Percentiles rank a stretch among this genome's conserved stretches.
These are phyloP conservation scores for Ophiostoma piceae DNA, from an alignment of 2,329 filamentous ascomycete genomes.

Conservation along the genomic window DNA sequence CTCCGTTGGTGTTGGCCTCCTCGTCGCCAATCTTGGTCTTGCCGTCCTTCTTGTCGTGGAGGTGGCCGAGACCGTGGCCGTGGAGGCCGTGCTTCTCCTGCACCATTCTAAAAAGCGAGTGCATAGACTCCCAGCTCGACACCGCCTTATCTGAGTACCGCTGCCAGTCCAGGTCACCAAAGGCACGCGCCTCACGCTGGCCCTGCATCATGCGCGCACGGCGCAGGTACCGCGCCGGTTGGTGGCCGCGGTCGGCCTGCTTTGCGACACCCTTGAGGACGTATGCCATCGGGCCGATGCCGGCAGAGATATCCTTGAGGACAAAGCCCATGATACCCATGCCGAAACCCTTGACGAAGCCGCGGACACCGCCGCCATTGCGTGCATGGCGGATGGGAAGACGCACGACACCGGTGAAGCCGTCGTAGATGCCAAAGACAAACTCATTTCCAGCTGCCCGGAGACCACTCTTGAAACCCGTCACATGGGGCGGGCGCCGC, in stretches of 20 bases:
- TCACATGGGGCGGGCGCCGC: slow-evolving; percentile 57
- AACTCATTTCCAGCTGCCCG: slow-evolving; percentile 58
- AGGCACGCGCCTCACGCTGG: slow-evolving; percentile 40
- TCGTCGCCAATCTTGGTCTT: neutral
- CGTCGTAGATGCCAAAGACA: slow-evolving; percentile 59
- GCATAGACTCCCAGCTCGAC: slow-evolving; percentile 41
- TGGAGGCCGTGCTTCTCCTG: slow-evolving; percentile 34
- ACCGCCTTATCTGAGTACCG: slow-evolving; percentile 34
- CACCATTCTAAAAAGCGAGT: slow-evolving; percentile 39
- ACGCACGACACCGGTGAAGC: slow-evolving; percentile 56
- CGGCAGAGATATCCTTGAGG: slow-evolving; percentile 58
- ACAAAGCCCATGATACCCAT: slow-evolving; percentile 61
- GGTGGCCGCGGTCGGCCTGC: slow-evolving; percentile 49
- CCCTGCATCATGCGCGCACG: slow-evolving; percentile 56
- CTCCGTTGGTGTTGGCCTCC: neutral
- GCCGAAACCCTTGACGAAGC: slow-evolving; percentile 51
- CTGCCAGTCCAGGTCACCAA: slow-evolving; percentile 35
- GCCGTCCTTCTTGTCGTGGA: slow-evolving; percentile 26
- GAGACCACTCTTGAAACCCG: slow-evolving; percentile 59
- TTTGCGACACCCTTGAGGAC: slow-evolving; percentile 60
- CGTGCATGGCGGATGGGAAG: slow-evolving; percentile 55
- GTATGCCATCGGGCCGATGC: slow-evolving; percentile 57
- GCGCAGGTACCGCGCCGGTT: slow-evolving; percentile 50
- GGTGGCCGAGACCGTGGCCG: slow-evolving; percentile 15
- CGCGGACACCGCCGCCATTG: slow-evolving; percentile 42